Evolutionary conservation across 2,329 filamentous ascomycete genomes (phyloP).

Genomic region (Dendrostoma leiphaemia): DNA sequence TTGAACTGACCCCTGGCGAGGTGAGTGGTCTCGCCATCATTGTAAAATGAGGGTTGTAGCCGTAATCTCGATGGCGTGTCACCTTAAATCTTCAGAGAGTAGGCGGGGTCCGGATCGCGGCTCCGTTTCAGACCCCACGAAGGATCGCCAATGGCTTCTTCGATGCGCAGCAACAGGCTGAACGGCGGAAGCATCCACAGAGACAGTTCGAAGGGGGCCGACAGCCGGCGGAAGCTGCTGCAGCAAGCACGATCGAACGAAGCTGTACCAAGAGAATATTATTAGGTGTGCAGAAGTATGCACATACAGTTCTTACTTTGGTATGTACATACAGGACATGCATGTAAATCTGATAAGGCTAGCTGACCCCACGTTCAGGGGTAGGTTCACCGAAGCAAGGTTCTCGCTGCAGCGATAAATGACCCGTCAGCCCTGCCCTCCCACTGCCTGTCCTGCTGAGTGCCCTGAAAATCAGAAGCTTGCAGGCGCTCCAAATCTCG

Average conservation of each 20-base stretch:
- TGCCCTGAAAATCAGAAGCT: too few species aligned
- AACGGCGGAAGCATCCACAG: too few species aligned
- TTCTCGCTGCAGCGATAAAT: neutral
- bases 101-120: neutral
- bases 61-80: slow-evolving; percentile 2
- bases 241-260: too few species aligned
- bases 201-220: too few species aligned
- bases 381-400: neutral
- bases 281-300: neutral
- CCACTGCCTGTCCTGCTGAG: too few species aligned
- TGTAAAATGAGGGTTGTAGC: neutral
- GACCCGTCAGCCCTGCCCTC: neutral
- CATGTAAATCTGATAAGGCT: neutral
- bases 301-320: too few species aligned
- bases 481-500: too few species aligned
- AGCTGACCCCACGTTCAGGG: slow-evolving; percentile 3
- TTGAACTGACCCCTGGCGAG: neutral
- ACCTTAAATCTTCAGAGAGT: neutral
- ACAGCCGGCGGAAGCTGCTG: too few species aligned
- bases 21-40: neutral
- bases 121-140: neutral
- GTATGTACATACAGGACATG: too few species aligned
- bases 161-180: too few species aligned
- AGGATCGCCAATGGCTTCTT: neutral
- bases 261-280: too few species aligned